Evolutionary conservation across 2,329 filamentous ascomycete species (phyloP).

Genomic region (Akanthomyces uredinophilus): DNA sequence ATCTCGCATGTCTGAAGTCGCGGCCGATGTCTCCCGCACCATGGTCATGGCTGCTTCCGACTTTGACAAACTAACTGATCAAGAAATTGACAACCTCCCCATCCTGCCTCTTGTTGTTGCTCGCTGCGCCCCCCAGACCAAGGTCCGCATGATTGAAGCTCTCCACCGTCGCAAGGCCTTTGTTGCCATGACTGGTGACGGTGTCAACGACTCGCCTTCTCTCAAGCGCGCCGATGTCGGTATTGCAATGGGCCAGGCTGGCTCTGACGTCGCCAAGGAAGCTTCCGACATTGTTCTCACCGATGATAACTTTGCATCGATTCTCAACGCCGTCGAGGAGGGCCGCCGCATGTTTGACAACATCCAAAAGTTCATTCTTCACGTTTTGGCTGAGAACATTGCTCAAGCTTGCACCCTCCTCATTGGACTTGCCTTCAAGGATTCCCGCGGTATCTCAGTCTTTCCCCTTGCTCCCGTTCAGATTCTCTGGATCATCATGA

Average conservation of each 20-base stretch:
- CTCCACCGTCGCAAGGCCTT: conserved; percentile 57
- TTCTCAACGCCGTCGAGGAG: conserved; percentile 66
- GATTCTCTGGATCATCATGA: conserved; percentile 76
- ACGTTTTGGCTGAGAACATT: conserved; percentile 63
- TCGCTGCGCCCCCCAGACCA: conserved; percentile 61
- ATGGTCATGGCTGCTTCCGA: conserved; percentile 64
- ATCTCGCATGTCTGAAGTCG: conserved; percentile 42
- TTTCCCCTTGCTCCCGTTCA: conserved; percentile 70
- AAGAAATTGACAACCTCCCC: conserved; percentile 57
- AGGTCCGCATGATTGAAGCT: conserved; percentile 67
- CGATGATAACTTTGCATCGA: conserved; percentile 68
- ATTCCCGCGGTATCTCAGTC: conserved; percentile 55
- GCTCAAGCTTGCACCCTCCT: conserved; percentile 64
- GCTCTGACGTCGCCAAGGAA: conserved; percentile 66
- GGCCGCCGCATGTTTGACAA: conserved; percentile 68
- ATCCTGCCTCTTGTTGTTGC: conserved; percentile 61
- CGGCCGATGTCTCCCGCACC: conserved; percentile 49
- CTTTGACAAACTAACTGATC: conserved; percentile 60
- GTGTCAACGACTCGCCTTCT: conserved; percentile 63
- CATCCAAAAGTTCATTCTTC: conserved; percentile 67
- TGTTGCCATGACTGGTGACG: conserved; percentile 64
- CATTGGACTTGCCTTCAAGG: conserved; percentile 67
- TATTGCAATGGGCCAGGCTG: conserved; percentile 63
- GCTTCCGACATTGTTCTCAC: conserved; percentile 64
- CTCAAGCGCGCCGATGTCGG: conserved; percentile 62